A percentile compares a stretch with the other conserved stretches of the same genome.
phyloP scores from a whole-genome alignment of 345 rosid genomes.

The Sonneratia caseolaris region DNA sequence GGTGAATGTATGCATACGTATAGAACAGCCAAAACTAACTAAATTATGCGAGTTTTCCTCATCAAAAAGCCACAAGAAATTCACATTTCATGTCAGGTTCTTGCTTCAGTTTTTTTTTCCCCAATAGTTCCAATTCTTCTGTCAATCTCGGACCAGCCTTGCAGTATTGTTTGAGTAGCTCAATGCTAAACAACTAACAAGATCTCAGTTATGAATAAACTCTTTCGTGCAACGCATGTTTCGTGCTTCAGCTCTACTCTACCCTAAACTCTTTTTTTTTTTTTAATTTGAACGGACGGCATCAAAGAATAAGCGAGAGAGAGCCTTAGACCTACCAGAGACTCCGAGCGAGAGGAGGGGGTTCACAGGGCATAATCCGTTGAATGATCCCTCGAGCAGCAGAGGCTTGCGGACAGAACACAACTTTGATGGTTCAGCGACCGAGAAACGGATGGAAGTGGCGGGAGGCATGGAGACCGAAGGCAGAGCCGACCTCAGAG shows the following conservation, averaged over 20 bases:
- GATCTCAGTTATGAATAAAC: background rate
- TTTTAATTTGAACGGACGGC: no score
- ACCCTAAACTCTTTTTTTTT: no score
- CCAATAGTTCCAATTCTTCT: background rate
- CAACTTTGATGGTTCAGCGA: slow-evolving; percentile 17
- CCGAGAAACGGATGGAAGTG: slow-evolving; percentile 28
- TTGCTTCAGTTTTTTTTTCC: no score
- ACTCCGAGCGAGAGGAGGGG: slow-evolving; percentile 45
- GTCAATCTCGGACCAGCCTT: background rate
- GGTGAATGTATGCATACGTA: no score
- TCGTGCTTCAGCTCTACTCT: no score
- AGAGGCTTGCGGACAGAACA: slow-evolving; percentile 18
- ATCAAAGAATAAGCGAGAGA: background rate
- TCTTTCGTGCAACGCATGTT: background rate
- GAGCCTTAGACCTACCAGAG: slow-evolving; percentile 27
- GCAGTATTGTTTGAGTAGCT: background rate
- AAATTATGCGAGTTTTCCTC: no score
- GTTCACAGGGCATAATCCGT: slow-evolving; percentile 39
- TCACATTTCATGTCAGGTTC: no score
- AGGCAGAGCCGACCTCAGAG: slow-evolving; percentile 56
- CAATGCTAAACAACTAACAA: background rate
- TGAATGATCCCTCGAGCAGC: slow-evolving; percentile 28
- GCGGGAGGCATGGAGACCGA: slow-evolving; percentile 18
- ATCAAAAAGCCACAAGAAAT: no score
- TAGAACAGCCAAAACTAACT: no score